Evolutionary conservation across 805 yeast genomes (phyloP).

Genomic region (Soucietia sequanensis): DNA sequence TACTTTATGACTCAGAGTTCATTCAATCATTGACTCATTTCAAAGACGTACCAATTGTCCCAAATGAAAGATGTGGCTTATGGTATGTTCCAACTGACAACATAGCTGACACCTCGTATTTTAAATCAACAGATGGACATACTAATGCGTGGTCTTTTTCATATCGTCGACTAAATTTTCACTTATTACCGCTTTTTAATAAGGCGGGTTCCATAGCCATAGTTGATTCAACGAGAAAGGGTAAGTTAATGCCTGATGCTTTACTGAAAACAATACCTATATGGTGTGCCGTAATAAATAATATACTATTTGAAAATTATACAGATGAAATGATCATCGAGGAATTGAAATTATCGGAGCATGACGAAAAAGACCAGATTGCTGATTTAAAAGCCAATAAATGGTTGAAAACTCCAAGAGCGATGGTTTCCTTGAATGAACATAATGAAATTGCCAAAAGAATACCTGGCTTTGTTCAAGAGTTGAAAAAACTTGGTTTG

Average conservation of each 20-base stretch:
- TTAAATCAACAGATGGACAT: conserved; percentile 93
- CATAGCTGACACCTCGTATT: conserved; percentile 55
- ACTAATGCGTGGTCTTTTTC: conserved; percentile 78
- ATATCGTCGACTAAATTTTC: conserved; percentile 69
- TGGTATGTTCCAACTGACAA: conserved; percentile 68
- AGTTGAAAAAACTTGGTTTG: conserved; percentile 40
- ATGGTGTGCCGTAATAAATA: conserved; percentile 82
- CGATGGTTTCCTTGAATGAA: conserved; percentile 58
- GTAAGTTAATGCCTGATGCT: conserved; percentile 84
- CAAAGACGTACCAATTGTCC: conserved; percentile 44
- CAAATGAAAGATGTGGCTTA: conserved; percentile 83
- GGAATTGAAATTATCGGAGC: background rate
- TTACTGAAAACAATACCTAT: conserved; percentile 84
- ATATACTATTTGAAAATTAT: conserved; percentile 42
- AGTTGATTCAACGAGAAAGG: conserved; percentile 84
- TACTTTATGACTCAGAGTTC: conserved; percentile 58
- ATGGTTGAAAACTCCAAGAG: conserved; percentile 12
- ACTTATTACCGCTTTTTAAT: conserved; percentile 52
- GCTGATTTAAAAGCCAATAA: conserved; percentile 4
- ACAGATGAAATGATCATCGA: conserved; percentile 1
- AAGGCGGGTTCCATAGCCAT: conserved; percentile 50
- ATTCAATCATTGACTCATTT: conserved; percentile 27
- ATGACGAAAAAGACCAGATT: background rate
- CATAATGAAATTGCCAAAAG: conserved; percentile 44
- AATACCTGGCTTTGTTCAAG: conserved; percentile 49